Evolutionary conservation across 192 early-diverging fungal genomes (phyloP), one percentile per base, ranked within the genome.

Genomic region (Nowakowskiella sp.): DNA sequence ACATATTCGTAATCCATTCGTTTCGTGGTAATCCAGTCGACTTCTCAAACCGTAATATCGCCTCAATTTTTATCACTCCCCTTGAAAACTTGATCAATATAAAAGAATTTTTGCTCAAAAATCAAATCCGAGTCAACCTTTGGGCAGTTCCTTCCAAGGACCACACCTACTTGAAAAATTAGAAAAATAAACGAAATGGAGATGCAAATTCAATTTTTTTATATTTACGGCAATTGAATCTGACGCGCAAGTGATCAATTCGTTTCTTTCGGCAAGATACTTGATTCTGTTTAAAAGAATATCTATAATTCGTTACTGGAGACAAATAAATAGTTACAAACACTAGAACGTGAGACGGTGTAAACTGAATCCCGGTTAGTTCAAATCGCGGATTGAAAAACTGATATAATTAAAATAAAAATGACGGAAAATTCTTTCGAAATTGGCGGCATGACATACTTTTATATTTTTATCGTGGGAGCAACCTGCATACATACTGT

Each of bases 311-410:
- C 13, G 2, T 21, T 4, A 2, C 19, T 47, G 56, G 23, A 49
- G 9, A 21, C 19, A n/a, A 31, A 29, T n/a, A 22, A 42, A 4
- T 31, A 44, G 21, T 27, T n/a, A 45, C 59, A 53, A 21, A 67
- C 64, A 63, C 59, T 28, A 64, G 61, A 19, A 70, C 58, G 19
- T 65, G 64, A 22, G 67, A 42, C 2, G 45, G 19, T 6, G 67
- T 70, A 28, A 47, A 51, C 44, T 52, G 58, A 9, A 62, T 53
- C 2, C 62, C 56, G 4, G 59, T 8, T 4, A 64, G 47, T 26
- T 74, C 72, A 23, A 74, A 74, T 51, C 54, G 46, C n/a, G 72
- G 48, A 26, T 57, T 73, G 60, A 68, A 77, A 51, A 77, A 77
- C 68, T 72, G 34, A 3, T 48, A 8, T 44, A 19, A 3, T 5